Percentiles rank a stretch among this genome's conserved stretches.
Conservation (phyloP, 352 stramenopile species). For the Phytophthora litchii region DNA sequence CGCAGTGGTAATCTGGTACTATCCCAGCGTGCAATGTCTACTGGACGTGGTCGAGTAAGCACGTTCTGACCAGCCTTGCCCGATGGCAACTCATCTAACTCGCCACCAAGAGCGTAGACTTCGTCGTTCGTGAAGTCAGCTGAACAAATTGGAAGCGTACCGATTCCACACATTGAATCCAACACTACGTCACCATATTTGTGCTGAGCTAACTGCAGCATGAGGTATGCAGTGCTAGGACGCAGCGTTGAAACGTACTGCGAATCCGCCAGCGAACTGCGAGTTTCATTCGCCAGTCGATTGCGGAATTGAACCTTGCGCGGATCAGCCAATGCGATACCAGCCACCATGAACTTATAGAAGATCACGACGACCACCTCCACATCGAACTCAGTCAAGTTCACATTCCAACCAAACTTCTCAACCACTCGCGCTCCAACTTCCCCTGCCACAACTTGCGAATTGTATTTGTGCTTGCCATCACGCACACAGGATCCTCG, state of each 20-base stretch:
- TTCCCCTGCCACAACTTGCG: conserved; percentile 61
- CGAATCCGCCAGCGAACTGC: conserved; percentile 52
- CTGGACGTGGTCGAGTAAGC: conserved; percentile 32
- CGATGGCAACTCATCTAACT: conserved; percentile 60
- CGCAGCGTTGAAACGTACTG: conserved; percentile 80
- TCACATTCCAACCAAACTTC: conserved; percentile 67
- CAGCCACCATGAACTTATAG: conserved; percentile 69
- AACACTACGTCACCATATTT: conserved; percentile 67
- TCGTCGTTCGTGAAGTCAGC: conserved; percentile 52
- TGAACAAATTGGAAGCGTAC: conserved; percentile 73
- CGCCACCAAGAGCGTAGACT: conserved; percentile 71
- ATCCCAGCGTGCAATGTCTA: conserved; percentile 72
- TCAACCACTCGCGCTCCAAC: conserved; percentile 62
- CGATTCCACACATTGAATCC: conserved; percentile 85
- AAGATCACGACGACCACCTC: conserved; percentile 82
- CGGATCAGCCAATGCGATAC: conserved; percentile 66
- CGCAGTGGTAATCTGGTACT: conserved; percentile 63
- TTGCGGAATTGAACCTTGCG: conserved; percentile 69
- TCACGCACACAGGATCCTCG: conserved; percentile 82
- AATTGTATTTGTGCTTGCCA: conserved; percentile 77
- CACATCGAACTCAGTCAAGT: conserved; percentile 67
- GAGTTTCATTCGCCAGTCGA: conserved; percentile 72
- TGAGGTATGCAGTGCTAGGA: conserved; percentile 77
- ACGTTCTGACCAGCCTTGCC: conserved; percentile 65
- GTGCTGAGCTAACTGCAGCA: conserved; percentile 69